Percentiles rank a stretch among this genome's conserved stretches.
phyloP scores from a whole-genome alignment of 2,329 filamentous ascomycete species.

The Ascochyta rabiei region DNA sequence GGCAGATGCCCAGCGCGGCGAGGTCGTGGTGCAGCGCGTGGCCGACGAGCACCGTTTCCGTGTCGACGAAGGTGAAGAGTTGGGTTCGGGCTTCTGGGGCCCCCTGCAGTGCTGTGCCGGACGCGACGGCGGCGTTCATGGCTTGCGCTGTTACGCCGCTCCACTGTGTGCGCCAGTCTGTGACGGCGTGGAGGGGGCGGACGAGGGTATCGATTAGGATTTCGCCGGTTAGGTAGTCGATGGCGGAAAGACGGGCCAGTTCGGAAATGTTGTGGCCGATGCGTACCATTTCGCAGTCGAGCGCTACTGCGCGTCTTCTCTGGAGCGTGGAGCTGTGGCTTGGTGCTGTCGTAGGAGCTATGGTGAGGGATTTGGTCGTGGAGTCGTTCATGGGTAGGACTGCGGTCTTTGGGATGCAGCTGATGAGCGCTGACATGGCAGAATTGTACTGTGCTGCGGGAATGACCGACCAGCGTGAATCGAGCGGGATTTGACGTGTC shows the following conservation, averaged over 20 bases:
- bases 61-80: conserved; percentile 53
- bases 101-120: conserved; percentile 45
- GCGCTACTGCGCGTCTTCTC: neutral
- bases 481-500: neutral
- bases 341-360: neutral
- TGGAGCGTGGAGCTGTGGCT: neutral
- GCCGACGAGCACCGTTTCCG: conserved; percentile 56
- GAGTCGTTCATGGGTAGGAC: neutral
- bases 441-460: neutral
- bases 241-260: conserved; percentile 48
- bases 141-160: conserved; percentile 48
- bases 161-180: conserved; percentile 48
- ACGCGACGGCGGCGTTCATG: conserved; percentile 27
- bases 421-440: neutral
- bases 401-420: neutral
- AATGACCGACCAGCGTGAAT: neutral
- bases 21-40: conserved; percentile 57
- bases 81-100: conserved; percentile 53
- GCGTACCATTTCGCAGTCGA: conserved; percentile 19
- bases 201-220: conserved; percentile 54
- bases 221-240: conserved; percentile 57
- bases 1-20: conserved; percentile 51
- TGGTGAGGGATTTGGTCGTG: neutral
- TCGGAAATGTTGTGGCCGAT: conserved; percentile 18
- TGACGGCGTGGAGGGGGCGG: conserved; percentile 41